Evolutionary conservation across 192 early-diverging fungal species (phyloP).

Genomic region (Backusella mclennaniae): DNA sequence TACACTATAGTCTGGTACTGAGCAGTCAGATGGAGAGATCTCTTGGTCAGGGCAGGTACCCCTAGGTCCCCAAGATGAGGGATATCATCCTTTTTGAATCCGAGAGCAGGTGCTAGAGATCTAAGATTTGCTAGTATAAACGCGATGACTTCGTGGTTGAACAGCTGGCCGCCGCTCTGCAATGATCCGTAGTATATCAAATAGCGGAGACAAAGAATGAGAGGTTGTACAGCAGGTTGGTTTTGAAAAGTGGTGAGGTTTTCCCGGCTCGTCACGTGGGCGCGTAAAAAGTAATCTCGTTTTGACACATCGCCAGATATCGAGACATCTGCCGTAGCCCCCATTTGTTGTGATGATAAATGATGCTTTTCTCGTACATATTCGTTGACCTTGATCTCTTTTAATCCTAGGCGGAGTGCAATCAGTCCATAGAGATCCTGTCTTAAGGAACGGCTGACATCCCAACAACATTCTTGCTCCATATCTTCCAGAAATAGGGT

Average conservation of each 20-base stretch:
- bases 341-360: conserved; percentile 14
- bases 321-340: not conserved
- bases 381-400: conserved; percentile 27
- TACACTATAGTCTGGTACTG: conserved; percentile 43
- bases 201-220: conserved; percentile 43
- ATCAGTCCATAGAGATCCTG: conserved; percentile 42
- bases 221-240: conserved; percentile 18
- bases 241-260: conserved; percentile 11
- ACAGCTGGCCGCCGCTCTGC: not conserved
- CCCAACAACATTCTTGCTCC: conserved; percentile 38
- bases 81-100: not conserved
- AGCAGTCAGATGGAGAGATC: conserved; percentile 43
- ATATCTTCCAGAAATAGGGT: conserved; percentile 48
- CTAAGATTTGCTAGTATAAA: conserved; percentile 41
- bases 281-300: not conserved
- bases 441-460: conserved; percentile 39
- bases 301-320: conserved; percentile 7
- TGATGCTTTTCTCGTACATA: conserved; percentile 45
- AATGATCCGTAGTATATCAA: conserved; percentile 34
- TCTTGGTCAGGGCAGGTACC: conserved; percentile 30
- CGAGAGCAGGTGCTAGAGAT: conserved; percentile 11
- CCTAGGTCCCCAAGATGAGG: not conserved
- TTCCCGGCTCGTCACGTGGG: not conserved
- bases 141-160: conserved; percentile 48
- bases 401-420: not conserved